Percentiles rank a stretch among this genome's conserved stretches.
Conservation (phyloP, 768 basidiomycete species). For the Trametes punicea region DNA sequence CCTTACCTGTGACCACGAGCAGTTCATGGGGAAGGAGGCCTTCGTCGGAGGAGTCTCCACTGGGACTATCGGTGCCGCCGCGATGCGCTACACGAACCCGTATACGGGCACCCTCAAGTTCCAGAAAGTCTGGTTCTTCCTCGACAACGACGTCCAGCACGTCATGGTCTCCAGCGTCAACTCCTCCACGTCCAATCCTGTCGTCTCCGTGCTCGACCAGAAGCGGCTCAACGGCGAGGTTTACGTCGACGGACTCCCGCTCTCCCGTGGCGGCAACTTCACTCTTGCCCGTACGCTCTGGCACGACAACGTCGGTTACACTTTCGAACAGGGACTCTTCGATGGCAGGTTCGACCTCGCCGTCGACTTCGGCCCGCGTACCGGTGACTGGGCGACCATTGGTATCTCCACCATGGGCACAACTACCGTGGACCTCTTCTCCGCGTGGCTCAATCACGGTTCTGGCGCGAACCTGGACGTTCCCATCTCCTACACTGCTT, state of each 20-base stretch:
- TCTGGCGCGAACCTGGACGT: constrained; percentile 21
- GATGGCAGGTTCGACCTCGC: constrained; percentile 29
- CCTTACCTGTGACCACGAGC: constrained; percentile 44
- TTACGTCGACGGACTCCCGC: constrained; percentile 37
- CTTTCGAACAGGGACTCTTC: constrained; percentile 34
- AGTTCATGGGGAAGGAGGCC: constrained; percentile 43
- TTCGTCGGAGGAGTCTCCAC: constrained; percentile 70
- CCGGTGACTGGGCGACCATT: constrained; percentile 59
- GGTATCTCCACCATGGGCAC: constrained; percentile 62
- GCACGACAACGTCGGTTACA: constrained; percentile 67
- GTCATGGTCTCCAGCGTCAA: constrained; percentile 55
- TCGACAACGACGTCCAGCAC: constrained; percentile 58
- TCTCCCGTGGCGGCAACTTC: constrained; percentile 25
- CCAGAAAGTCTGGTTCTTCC: constrained; percentile 76
- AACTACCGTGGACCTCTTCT: constrained; percentile 57
- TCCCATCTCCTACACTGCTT: constrained; percentile 51
- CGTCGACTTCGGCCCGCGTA: constrained; percentile 44
- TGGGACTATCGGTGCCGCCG: constrained; percentile 52
- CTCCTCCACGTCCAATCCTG: constrained; percentile 39
- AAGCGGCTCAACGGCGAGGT: constrained; percentile 43
- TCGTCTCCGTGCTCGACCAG: constrained; percentile 69
- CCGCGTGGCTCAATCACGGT: constrained; percentile 55
- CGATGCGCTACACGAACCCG: constrained; percentile 69
- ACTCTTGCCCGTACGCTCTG: constrained; percentile 43
- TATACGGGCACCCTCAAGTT: constrained; percentile 48